These are phyloP conservation scores for Sideroxylon spinosum DNA, from an alignment of 179 eudicot genomes.

Conservation along the genomic window DNA sequence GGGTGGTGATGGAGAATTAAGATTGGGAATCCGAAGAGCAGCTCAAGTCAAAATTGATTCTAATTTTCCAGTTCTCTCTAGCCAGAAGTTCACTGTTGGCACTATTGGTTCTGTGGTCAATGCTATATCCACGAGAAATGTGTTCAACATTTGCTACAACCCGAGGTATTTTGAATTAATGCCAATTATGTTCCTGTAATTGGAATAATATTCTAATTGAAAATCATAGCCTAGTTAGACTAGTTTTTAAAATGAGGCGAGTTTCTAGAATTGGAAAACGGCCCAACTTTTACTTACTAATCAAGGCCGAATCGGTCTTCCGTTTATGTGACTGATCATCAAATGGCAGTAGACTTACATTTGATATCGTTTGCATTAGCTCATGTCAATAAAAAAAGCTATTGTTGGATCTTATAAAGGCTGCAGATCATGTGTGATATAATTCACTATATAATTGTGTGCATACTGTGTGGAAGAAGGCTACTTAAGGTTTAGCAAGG, in stretches of 20 bases:
- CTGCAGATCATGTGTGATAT: not conserved
- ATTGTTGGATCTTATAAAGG: not conserved
- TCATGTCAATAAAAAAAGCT: not conserved
- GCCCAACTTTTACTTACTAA: not conserved
- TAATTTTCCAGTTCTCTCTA: slow-evolving; percentile 29
- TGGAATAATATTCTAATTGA: not conserved
- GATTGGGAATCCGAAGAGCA: slow-evolving; percentile 88
- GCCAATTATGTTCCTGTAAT: not conserved
- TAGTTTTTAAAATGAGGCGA: not conserved
- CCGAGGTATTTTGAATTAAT: slow-evolving; percentile 53
- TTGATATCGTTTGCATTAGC: not conserved
- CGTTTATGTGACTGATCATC: not conserved
- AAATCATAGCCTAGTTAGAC: not conserved
- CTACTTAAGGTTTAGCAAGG: not conserved
- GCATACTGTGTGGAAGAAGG: not conserved
- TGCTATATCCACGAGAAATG: slow-evolving; percentile 49
- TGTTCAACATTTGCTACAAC: slow-evolving; percentile 68
- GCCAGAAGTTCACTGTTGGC: slow-evolving; percentile 39
- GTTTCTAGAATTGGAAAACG: not conserved
- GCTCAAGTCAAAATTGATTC: slow-evolving; percentile 50
- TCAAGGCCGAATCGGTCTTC: not conserved
- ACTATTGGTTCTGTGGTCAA: slow-evolving; percentile 42
- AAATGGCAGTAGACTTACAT: not conserved
- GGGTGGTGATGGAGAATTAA: slow-evolving; percentile 85
- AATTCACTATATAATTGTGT: not conserved